A percentile compares a stretch with the other conserved stretches of the same genome.
Evolutionary conservation across 441 rosid species (phyloP).

Genomic region (Viola pubescens): DNA sequence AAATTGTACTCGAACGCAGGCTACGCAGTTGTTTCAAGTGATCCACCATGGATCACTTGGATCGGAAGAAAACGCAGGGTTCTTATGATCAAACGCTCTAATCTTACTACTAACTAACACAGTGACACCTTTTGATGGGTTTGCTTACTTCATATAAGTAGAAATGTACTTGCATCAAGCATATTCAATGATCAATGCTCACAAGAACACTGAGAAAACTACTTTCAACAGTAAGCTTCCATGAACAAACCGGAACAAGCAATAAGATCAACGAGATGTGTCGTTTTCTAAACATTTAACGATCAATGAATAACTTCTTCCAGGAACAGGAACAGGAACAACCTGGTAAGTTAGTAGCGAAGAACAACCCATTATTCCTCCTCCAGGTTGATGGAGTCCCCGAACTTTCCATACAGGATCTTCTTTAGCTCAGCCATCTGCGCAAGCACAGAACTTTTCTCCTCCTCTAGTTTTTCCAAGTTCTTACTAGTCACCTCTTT

Average conservation of each 20-base stretch:
- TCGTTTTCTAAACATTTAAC: neutral
- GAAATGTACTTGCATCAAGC: neutral
- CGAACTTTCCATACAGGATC: conserved; percentile 69
- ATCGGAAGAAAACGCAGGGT: conserved; percentile 66
- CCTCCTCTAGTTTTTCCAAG: conserved; percentile 65
- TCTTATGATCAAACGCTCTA: conserved; percentile 53
- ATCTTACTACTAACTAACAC: neutral
- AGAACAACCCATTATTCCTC: conserved; percentile 42
- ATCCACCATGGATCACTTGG: conserved; percentile 66
- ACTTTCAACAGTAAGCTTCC: neutral
- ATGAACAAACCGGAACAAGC: conserved; percentile 1
- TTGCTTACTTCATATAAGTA: neutral
- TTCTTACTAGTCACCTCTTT: conserved; percentile 53
- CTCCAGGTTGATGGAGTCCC: conserved; percentile 83
- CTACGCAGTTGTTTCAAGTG: conserved; percentile 44
- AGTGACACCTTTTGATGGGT: neutral
- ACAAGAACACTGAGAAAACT: neutral
- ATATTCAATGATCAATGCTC: too few relatives aligned
- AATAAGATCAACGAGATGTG: neutral
- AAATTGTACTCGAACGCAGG: conserved; percentile 60
- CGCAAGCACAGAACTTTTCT: conserved; percentile 43
- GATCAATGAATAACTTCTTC: conserved; percentile 1
- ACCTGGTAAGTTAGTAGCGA: neutral
- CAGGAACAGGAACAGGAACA: neutral
- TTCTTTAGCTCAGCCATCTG: conserved; percentile 81